Conservation (phyloP, 176 grass and related monocot species). For the Microstegium vimineum region DNA sequence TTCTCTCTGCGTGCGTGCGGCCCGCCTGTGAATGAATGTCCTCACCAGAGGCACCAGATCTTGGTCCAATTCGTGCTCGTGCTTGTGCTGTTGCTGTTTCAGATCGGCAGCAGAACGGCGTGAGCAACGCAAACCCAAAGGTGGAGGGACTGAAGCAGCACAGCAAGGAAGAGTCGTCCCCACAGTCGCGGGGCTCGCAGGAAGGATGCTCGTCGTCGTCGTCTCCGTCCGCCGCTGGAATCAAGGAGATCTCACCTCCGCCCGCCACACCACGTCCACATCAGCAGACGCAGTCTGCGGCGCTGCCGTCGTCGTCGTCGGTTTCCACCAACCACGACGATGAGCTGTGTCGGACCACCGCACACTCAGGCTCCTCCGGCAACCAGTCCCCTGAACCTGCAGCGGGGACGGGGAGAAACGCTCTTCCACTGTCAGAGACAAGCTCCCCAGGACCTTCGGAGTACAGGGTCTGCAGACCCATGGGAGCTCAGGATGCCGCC, state of each 20-base stretch:
- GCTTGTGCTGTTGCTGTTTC: background rate
- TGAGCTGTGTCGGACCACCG: conserved; percentile 31
- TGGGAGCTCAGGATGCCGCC: conserved; percentile 66
- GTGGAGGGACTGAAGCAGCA: conserved; percentile 37
- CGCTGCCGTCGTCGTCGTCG: conserved; percentile 12
- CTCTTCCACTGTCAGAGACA: conserved; percentile 45
- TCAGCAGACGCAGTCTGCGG: conserved; percentile 8
- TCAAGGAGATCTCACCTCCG: conserved; percentile 40
- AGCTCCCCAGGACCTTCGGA: conserved; percentile 54
- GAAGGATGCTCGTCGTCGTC: conserved; percentile 41
- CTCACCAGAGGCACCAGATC: conserved; percentile 31
- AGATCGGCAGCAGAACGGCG: conserved; percentile 45
- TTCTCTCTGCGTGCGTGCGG: background rate
- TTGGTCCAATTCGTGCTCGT: conserved; percentile 14
- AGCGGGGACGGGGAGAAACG: conserved; percentile 14
- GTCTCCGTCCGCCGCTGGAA: conserved; percentile 27
- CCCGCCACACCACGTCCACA: conserved; percentile 7
- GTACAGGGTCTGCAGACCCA: conserved; percentile 59
- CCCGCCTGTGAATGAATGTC: background rate
- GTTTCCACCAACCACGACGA: conserved; percentile 44
- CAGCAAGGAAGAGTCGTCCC: conserved; percentile 41
- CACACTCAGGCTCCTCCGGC: conserved; percentile 41
- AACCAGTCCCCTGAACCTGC: conserved; percentile 43
- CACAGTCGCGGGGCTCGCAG: conserved; percentile 42
- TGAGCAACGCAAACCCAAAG: conserved; percentile 22